Evolutionary conservation across 2,329 filamentous ascomycete genomes (phyloP).

Genomic region (Endocalyx cinctus): DNA sequence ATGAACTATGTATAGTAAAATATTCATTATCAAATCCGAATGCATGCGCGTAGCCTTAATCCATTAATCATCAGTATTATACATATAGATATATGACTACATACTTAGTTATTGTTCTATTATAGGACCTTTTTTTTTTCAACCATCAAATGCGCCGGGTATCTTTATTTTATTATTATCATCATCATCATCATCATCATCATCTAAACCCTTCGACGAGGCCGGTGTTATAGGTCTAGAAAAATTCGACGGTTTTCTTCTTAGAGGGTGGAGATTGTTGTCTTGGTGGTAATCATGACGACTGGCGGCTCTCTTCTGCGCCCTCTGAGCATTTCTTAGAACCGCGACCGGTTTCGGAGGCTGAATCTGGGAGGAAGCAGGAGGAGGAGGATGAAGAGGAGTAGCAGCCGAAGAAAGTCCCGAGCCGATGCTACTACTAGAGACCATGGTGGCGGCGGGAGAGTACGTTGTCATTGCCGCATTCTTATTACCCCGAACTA

Average conservation of each 20-base stretch:
- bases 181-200: neutral
- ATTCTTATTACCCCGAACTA: conserved; percentile 1
- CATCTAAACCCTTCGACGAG: neutral
- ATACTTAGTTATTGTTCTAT: too few species aligned
- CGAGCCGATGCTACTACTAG: too few species aligned
- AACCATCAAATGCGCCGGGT: neutral
- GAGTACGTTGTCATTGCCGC: neutral
- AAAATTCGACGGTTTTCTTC: conserved; percentile 19
- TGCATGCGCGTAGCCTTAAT: too few species aligned
- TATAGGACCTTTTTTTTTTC: too few species aligned
- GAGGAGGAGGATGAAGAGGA: neutral
- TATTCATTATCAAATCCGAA: too few species aligned
- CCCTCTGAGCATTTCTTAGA: conserved; percentile 7
- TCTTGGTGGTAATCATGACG: too few species aligned
- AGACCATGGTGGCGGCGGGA: neutral
- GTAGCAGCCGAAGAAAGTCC: neutral
- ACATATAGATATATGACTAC: too few species aligned
- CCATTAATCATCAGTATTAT: too few species aligned
- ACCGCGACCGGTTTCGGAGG: conserved; percentile 12
- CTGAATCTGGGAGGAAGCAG: neutral
- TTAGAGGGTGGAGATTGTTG: conserved; percentile 1
- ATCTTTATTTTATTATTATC: neutral
- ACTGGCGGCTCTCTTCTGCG: too few species aligned
- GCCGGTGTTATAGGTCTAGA: conserved; percentile 17
- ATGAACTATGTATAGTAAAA: too few species aligned